These are phyloP conservation scores for Kazachstania bromeliacearum DNA, from an alignment of 805 yeast genomes.

Conservation along the genomic window DNA sequence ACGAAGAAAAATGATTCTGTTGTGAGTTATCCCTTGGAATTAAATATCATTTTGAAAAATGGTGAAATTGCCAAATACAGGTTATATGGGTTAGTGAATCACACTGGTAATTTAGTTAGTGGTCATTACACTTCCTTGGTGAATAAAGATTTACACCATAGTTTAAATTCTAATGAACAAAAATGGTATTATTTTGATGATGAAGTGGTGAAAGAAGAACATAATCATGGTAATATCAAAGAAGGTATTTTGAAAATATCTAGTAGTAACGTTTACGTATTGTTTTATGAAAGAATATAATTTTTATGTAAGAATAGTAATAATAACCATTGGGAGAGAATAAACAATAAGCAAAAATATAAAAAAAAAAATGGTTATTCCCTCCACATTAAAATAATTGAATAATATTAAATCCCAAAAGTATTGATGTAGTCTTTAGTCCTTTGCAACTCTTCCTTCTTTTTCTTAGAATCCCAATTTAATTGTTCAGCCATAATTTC, in stretches of 20 bases:
- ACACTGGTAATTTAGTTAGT: slow-evolving; percentile 56
- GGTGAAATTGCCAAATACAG: slow-evolving; percentile 35
- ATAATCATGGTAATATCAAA: slow-evolving; percentile 39
- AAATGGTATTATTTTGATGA: slow-evolving; percentile 74
- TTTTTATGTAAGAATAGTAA: background rate
- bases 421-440: slow-evolving; percentile 52
- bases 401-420: slow-evolving; percentile 39
- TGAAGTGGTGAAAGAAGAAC: slow-evolving; percentile 41
- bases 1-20: slow-evolving; percentile 44
- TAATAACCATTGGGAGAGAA: background rate
- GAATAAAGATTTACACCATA: slow-evolving; percentile 36
- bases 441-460: slow-evolving; percentile 38
- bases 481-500: slow-evolving; percentile 75
- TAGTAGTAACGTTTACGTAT: slow-evolving; percentile 55
- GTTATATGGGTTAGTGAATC: slow-evolving; percentile 58
- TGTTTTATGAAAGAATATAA: slow-evolving; percentile 46
- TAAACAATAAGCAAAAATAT: background rate
- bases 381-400: no score
- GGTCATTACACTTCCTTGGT: slow-evolving; percentile 72
- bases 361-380: no score
- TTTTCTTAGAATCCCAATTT: slow-evolving; percentile 59
- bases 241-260: slow-evolving; percentile 33
- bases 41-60: slow-evolving; percentile 39
- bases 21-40: slow-evolving; percentile 46
- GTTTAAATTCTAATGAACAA: slow-evolving; percentile 28